Conservation (phyloP, 2,329 filamentous ascomycete species). For the Dactylellina cionopaga region DNA sequence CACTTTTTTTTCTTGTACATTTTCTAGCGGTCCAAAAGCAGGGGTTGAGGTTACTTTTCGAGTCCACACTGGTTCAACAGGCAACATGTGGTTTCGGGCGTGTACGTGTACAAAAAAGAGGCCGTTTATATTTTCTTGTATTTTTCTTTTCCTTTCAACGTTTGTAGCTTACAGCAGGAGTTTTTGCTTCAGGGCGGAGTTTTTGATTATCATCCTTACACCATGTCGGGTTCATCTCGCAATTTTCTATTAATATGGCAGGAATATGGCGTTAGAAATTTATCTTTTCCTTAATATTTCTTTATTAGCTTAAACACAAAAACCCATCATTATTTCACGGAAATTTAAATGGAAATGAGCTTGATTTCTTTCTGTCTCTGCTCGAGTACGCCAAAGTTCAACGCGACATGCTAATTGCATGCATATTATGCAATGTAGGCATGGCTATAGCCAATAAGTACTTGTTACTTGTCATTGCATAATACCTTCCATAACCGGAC, state of each 20-base stretch:
- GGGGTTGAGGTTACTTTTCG: slow-evolving; percentile 10
- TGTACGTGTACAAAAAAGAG: slow-evolving; percentile 35
- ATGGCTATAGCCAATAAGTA: too few species aligned
- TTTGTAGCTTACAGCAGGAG: slow-evolving; percentile 17
- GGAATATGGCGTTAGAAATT: background rate
- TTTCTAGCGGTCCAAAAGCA: slow-evolving; percentile 21
- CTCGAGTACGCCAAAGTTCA: too few species aligned
- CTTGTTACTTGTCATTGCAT: too few species aligned
- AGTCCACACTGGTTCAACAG: slow-evolving; percentile 46
- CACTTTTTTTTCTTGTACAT: background rate
- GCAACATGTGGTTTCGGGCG: slow-evolving; percentile 36
- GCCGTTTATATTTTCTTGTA: slow-evolving; percentile 20
- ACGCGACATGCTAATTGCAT: too few species aligned
- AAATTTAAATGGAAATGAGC: slow-evolving; percentile 15
- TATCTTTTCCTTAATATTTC: background rate
- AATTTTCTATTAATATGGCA: background rate
- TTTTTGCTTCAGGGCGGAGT: slow-evolving; percentile 43
- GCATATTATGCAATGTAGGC: too few species aligned
- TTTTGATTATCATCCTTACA: slow-evolving; percentile 18
- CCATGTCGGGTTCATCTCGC: background rate
- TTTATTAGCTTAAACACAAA: background rate
- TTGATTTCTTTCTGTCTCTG: background rate
- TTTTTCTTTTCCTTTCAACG: background rate
- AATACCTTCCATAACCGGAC: too few species aligned
- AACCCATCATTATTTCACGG: slow-evolving; percentile 21